phyloP scores from a whole-genome alignment of 2,329 filamentous ascomycete species.

The Cladophialophora yegresii region DNA sequence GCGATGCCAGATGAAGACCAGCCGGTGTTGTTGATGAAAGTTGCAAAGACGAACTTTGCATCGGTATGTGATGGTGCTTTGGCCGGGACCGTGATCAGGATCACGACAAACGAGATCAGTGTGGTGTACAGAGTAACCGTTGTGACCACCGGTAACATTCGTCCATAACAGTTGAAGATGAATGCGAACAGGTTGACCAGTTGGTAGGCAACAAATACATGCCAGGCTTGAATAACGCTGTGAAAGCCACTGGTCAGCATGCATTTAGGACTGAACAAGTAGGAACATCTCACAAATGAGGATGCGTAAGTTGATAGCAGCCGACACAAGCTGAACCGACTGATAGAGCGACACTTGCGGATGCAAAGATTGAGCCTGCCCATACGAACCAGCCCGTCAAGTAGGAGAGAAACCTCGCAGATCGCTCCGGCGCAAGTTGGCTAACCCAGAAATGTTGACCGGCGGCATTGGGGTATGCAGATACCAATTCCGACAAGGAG shows the following conservation, averaged over 20 bases:
- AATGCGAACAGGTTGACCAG: constrained; percentile 44
- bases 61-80: constrained; percentile 46
- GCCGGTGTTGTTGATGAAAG: constrained; percentile 56
- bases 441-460: constrained; percentile 37
- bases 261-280: not conserved
- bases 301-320: constrained; percentile 14
- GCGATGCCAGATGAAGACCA: constrained; percentile 52
- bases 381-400: constrained; percentile 13
- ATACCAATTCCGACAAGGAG: constrained; percentile 45
- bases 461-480: constrained; percentile 54
- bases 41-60: constrained; percentile 55
- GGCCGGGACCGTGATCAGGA: constrained; percentile 52
- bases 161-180: constrained; percentile 52
- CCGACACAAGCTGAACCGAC: constrained; percentile 11
- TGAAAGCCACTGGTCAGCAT: not conserved
- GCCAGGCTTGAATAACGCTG: constrained; percentile 39
- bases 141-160: constrained; percentile 45
- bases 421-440: constrained; percentile 49
- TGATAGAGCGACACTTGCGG: constrained; percentile 38
- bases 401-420: constrained; percentile 22
- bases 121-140: constrained; percentile 51
- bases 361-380: constrained; percentile 6
- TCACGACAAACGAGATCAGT: constrained; percentile 51
- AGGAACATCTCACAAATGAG: not conserved
- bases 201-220: constrained; percentile 50